Conservation (phyloP, 176 grass and related monocot species). For the Hsuehochloa calcarea region DNA sequence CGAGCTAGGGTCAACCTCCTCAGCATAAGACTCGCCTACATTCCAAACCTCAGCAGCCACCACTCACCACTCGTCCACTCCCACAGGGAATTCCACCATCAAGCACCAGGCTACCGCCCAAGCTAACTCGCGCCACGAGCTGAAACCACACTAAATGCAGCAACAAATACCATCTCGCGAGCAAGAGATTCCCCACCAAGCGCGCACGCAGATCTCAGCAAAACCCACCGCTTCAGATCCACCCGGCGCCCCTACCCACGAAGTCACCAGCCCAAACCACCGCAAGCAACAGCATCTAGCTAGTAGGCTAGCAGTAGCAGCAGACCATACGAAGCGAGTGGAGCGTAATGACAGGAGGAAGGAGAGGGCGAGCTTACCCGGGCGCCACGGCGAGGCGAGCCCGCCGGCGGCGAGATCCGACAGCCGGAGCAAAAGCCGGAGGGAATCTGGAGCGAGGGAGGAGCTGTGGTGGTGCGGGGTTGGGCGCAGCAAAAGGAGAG, state of each 20-base stretch:
- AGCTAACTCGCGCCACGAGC: background rate
- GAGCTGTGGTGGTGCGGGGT: background rate
- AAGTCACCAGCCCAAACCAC: background rate
- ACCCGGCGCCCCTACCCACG: background rate
- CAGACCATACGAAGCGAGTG: background rate
- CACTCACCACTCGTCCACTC: background rate
- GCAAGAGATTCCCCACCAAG: background rate
- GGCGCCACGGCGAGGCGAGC: background rate
- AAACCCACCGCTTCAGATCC: background rate
- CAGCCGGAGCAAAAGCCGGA: background rate
- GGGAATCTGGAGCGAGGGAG: background rate
- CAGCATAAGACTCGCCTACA: background rate
- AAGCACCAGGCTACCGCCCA: background rate
- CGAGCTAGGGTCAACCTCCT: slow-evolving; percentile 7
- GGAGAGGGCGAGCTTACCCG: background rate
- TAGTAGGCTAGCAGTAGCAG: background rate
- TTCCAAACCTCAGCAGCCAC: background rate
- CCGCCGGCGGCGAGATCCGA: background rate
- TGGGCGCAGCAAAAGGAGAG: background rate
- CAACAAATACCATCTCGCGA: background rate
- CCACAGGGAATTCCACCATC: background rate
- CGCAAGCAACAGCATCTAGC: background rate
- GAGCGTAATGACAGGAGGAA: background rate
- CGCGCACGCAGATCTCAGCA: background rate
- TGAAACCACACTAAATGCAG: background rate